These are phyloP conservation scores for Kwoniella heveanensis DNA, from an alignment of 768 basidiomycete species.

Conservation along the genomic window DNA sequence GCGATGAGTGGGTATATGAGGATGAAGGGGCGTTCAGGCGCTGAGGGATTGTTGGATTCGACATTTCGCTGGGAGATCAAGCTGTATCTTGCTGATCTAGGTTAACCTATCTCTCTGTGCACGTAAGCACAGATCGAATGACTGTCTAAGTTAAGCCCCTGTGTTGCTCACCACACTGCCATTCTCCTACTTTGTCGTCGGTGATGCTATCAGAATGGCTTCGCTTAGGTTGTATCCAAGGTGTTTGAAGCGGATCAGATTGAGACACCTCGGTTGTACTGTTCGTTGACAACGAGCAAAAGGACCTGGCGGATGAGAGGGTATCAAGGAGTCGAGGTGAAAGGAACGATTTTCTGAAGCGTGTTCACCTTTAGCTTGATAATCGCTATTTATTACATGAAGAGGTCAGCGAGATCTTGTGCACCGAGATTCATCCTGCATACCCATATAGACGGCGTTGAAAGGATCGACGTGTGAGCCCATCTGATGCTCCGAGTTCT, in stretches of 20 bases:
- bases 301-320: not conserved
- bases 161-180: not conserved
- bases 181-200: not conserved
- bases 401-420: too few relatives aligned
- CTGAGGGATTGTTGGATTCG: conserved; percentile 20
- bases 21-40: conserved; percentile 20
- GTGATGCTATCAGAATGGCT: too few relatives aligned
- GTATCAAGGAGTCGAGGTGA: conserved; percentile 1
- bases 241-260: not conserved
- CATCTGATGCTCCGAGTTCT: not conserved
- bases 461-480: not conserved
- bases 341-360: not conserved
- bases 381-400: too few relatives aligned
- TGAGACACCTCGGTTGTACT: not conserved
- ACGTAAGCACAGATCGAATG: not conserved
- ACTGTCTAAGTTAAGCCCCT: too few relatives aligned
- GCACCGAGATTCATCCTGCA: too few relatives aligned
- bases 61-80: conserved; percentile 6
- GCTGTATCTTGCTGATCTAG: not conserved
- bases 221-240: too few relatives aligned
- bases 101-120: not conserved
- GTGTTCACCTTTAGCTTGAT: too few relatives aligned
- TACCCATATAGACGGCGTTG: too few relatives aligned
- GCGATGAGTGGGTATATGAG: conserved; percentile 5
- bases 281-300: conserved; percentile 1